Conservation (phyloP, 2,329 filamentous ascomycete species). For the Claviceps sp. region DNA sequence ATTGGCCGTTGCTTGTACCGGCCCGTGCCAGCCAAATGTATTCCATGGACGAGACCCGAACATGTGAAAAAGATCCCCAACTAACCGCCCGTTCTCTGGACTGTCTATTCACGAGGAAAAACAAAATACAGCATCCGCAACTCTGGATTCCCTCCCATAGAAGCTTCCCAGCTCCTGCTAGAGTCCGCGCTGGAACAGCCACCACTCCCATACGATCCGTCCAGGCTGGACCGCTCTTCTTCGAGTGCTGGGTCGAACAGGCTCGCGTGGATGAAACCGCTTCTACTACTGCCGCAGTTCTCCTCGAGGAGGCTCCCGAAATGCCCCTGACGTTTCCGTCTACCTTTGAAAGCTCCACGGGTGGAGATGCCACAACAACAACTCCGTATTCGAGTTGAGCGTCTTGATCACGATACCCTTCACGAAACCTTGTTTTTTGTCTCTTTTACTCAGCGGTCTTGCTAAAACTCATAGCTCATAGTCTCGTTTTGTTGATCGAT, state of each 20-base stretch:
- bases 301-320: not conserved
- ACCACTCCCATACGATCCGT: conserved; percentile 40
- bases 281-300: not conserved
- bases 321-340: not conserved
- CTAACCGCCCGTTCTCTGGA: not conserved
- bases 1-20: not conserved
- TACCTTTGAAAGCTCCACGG: not conserved
- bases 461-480: not conserved
- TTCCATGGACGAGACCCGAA: not conserved
- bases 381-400: not conserved
- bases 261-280: not conserved
- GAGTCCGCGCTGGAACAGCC: conserved; percentile 22
- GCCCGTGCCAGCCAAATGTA: not conserved
- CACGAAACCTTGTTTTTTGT: not conserved
- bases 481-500: not conserved
- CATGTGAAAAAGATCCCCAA: not conserved
- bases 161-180: conserved; percentile 26
- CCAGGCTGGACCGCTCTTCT: conserved; percentile 44
- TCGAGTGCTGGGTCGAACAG: conserved; percentile 52
- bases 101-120: not conserved
- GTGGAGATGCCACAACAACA: not conserved
- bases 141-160: conserved; percentile 46
- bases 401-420: not conserved
- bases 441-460: not conserved
- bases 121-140: conserved; percentile 36